These are phyloP conservation scores for Blastomyces parvus DNA, from an alignment of 2,329 filamentous ascomycete species.

Conservation along the genomic window DNA sequence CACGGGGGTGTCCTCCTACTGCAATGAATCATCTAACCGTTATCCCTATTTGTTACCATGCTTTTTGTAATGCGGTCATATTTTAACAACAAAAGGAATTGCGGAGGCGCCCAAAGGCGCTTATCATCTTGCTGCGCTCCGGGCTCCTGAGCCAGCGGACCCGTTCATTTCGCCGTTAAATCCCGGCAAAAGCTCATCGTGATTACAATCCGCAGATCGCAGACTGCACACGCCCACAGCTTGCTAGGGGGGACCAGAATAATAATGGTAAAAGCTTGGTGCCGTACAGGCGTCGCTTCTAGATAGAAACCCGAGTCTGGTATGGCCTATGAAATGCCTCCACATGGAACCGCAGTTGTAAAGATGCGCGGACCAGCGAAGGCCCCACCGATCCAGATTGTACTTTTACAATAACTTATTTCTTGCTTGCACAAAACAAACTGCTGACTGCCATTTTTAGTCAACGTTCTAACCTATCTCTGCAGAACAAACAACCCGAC, in stretches of 20 bases:
- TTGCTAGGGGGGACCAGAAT: neutral
- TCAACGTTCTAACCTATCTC: neutral
- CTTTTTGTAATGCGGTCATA: neutral
- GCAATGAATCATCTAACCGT: neutral
- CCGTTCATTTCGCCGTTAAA: neutral
- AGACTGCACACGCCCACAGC: neutral
- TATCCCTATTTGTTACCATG: neutral
- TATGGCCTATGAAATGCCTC: neutral
- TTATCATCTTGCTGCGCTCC: neutral
- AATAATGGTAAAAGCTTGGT: neutral
- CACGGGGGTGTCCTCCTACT: neutral
- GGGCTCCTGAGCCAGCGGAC: neutral
- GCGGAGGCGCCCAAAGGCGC: neutral
- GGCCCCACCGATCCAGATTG: neutral
- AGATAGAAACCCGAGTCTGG: neutral
- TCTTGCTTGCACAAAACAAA: neutral
- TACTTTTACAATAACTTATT: neutral
- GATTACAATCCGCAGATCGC: neutral
- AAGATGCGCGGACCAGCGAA: neutral
- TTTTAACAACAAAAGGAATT: neutral
- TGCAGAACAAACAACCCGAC: neutral
- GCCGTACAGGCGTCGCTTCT: neutral
- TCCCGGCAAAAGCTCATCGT: neutral
- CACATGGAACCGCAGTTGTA: neutral
- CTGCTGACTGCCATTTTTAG: neutral